Conservation (phyloP, 148 eudicot genomes). For the Chenopodium berlandieri region DNA sequence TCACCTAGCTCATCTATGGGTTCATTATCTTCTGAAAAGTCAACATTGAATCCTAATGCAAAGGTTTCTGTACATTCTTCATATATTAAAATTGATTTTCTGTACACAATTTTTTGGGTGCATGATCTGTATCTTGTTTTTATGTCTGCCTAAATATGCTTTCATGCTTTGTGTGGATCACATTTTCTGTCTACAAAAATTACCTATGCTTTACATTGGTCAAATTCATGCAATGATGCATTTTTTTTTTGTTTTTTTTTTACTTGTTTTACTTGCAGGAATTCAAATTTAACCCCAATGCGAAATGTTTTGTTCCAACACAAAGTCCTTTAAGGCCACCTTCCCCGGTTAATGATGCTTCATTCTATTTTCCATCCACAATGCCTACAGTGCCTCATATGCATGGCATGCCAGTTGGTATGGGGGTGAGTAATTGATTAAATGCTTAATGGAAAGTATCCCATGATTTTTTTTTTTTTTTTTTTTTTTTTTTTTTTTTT, state of each 20-base stretch:
- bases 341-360: constrained; percentile 77
- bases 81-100: neutral
- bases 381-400: constrained; percentile 57
- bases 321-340: constrained; percentile 69
- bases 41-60: constrained; percentile 88
- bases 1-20: constrained; percentile 85
- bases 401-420: constrained; percentile 87
- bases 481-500: too few relatives aligned
- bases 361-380: constrained; percentile 70
- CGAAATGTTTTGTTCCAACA: constrained; percentile 76
- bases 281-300: constrained; percentile 86
- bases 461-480: neutral
- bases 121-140: neutral
- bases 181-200: neutral
- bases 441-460: neutral
- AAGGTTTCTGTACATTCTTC: constrained; percentile 46
- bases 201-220: neutral
- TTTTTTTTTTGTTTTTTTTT: neutral
- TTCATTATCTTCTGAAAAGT: constrained; percentile 86
- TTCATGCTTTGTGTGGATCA: neutral
- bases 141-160: neutral
- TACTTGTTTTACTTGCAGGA: constrained; percentile 49
- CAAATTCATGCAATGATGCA: neutral
- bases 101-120: neutral
- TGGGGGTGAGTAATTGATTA: constrained; percentile 68